Percentiles rank a stretch among this genome's conserved stretches.
Conservation (phyloP, 208 protist species). For the Leishmania aethiopica region DNA sequence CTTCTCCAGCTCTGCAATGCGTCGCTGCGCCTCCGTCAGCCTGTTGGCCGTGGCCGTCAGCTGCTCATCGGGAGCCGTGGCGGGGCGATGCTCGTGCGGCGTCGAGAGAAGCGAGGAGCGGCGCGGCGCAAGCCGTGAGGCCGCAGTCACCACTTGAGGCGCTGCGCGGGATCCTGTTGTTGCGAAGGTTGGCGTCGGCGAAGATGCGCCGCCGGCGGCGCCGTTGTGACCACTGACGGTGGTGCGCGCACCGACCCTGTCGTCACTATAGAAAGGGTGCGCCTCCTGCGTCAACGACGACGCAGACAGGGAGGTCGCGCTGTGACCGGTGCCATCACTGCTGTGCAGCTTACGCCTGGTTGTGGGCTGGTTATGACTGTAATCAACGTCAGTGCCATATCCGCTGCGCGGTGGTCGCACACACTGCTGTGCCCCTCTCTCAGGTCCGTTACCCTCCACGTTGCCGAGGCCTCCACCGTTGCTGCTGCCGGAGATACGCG, state of each 20-base stretch:
- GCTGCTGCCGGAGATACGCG: neutral
- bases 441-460: neutral
- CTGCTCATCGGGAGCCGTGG: conserved; percentile 6
- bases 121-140: neutral
- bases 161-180: neutral
- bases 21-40: conserved; percentile 25
- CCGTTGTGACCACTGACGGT: neutral
- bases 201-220: neutral
- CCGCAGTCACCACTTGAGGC: neutral
- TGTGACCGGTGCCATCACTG: neutral
- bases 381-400: conserved; percentile 1
- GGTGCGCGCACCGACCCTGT: neutral
- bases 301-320: neutral
- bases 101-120: neutral
- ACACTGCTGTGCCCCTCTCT: neutral
- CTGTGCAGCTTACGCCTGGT: neutral
- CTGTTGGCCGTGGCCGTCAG: neutral
- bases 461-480: neutral
- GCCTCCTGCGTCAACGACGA: conserved; percentile 3
- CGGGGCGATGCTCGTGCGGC: neutral
- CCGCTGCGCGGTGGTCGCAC: conserved; percentile 19
- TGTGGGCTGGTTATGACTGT: neutral
- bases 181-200: neutral
- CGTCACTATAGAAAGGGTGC: neutral
- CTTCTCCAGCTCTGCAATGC: conserved; percentile 36